These are phyloP conservation scores for Phytophthora constricta DNA, from an alignment of 352 stramenopile species.

Conservation along the genomic window DNA sequence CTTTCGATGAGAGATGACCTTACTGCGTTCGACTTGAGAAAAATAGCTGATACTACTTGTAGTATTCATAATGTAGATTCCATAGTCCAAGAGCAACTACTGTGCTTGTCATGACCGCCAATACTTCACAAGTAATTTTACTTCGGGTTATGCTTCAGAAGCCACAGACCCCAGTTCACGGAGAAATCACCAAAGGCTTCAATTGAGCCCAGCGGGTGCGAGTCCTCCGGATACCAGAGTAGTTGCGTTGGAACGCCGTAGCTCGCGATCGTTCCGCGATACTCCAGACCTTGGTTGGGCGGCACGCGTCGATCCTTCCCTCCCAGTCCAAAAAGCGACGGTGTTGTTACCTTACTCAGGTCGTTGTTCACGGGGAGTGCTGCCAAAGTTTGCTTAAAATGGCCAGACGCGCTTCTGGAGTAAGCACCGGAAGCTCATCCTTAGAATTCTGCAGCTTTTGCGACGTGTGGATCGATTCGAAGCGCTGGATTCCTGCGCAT, in stretches of 20 bases:
- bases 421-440: constrained; percentile 40
- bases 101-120: neutral
- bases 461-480: constrained; percentile 86
- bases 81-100: too few relatives aligned
- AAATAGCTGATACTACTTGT: neutral
- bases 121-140: constrained; percentile 8
- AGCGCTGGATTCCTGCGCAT: constrained; percentile 78
- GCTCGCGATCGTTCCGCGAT: constrained; percentile 85
- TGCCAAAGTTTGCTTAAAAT: constrained; percentile 89
- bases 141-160: constrained; percentile 62
- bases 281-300: constrained; percentile 92
- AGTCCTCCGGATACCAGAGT: constrained; percentile 82
- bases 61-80: too few relatives aligned
- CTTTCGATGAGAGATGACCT: too few relatives aligned
- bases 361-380: constrained; percentile 88
- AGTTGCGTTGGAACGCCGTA: constrained; percentile 60
- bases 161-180: constrained; percentile 80
- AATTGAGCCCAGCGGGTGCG: constrained; percentile 72
- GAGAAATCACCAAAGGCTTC: constrained; percentile 72
- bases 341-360: constrained; percentile 87
- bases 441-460: constrained; percentile 50
- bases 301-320: constrained; percentile 92
- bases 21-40: neutral
- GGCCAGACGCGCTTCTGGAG: constrained; percentile 53
- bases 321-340: constrained; percentile 92